These are phyloP conservation scores for Petunia axillaris DNA, from an alignment of 257 asterid genomes.

Conservation along the genomic window DNA sequence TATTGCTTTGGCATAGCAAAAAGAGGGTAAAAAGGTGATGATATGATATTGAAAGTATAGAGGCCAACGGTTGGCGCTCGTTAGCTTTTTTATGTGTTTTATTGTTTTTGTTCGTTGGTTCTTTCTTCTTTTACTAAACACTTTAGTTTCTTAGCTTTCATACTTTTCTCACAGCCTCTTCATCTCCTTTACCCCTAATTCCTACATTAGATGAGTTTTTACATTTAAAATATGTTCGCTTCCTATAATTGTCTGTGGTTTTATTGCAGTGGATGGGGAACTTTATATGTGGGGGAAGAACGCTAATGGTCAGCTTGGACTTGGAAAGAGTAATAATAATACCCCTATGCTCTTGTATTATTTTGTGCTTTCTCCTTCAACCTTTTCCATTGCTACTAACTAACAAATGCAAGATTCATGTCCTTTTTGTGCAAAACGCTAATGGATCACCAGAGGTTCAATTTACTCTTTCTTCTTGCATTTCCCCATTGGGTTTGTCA, in stretches of 20 bases:
- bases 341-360: constrained; percentile 13
- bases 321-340: constrained; percentile 78
- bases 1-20: neutral
- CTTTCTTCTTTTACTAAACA: neutral
- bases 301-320: constrained; percentile 92
- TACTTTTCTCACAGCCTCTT: constrained; percentile 19
- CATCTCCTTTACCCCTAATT: constrained; percentile 1
- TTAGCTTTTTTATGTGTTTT: neutral
- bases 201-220: neutral
- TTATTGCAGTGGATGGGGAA: constrained; percentile 80
- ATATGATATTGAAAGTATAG: too few species aligned
- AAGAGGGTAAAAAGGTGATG: neutral
- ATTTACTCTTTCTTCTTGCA: too few species aligned
- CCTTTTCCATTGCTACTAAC: constrained; percentile 19
- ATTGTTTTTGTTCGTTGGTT: neutral
- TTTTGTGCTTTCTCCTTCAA: constrained; percentile 24
- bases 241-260: neutral
- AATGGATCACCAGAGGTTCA: too few species aligned
- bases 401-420: too few species aligned
- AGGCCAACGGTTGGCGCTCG: neutral
- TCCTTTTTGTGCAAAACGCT: too few species aligned
- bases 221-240: constrained; percentile 2
- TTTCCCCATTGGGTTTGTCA: too few species aligned
- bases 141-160: constrained; percentile 5
- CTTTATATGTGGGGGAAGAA: constrained; percentile 96